phyloP scores from a whole-genome alignment of 305 asterid genomes.

The Fraxinus velutina region DNA sequence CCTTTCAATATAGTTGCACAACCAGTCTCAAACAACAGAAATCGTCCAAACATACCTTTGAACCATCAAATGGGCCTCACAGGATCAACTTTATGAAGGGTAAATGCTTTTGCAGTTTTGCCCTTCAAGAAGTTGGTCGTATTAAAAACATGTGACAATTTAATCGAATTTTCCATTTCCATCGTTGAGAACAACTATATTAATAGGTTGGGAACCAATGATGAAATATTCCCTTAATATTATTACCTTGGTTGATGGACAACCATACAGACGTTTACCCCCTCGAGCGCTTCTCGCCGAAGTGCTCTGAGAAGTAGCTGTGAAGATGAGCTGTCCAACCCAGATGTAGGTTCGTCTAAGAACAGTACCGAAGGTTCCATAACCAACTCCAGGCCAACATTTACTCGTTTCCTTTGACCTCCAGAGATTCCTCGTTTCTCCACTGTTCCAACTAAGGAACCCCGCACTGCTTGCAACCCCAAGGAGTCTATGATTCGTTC shows the following conservation, averaged over 20 bases:
- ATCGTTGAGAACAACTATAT: not conserved
- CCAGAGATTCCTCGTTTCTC: conserved; percentile 95
- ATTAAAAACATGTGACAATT: not conserved
- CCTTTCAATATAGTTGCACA: not conserved
- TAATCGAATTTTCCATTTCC: not conserved
- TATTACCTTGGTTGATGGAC: conserved; percentile 90
- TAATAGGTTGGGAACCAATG: not conserved
- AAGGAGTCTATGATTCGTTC: conserved; percentile 82
- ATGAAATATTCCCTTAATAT: not conserved
- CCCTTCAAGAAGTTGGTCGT: not conserved
- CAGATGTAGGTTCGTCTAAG: conserved; percentile 91
- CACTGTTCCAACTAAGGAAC: conserved; percentile 80
- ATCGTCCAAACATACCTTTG: not conserved
- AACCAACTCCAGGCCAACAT: conserved; percentile 91
- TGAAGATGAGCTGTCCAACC: conserved; percentile 91
- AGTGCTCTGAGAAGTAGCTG: conserved; percentile 84
- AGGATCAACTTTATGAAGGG: not conserved
- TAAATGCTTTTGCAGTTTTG: not conserved
- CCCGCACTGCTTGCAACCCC: conserved; percentile 73
- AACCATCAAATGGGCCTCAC: not conserved
- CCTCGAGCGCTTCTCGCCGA: conserved; percentile 88
- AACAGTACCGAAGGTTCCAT: conserved; percentile 92
- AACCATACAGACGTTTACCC: conserved; percentile 75
- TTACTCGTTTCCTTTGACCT: conserved; percentile 90
- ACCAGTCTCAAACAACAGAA: not conserved